Evolutionary conservation across 164 flowering plant genomes (phyloP).

Genomic region (Pachysandra terminalis): DNA sequence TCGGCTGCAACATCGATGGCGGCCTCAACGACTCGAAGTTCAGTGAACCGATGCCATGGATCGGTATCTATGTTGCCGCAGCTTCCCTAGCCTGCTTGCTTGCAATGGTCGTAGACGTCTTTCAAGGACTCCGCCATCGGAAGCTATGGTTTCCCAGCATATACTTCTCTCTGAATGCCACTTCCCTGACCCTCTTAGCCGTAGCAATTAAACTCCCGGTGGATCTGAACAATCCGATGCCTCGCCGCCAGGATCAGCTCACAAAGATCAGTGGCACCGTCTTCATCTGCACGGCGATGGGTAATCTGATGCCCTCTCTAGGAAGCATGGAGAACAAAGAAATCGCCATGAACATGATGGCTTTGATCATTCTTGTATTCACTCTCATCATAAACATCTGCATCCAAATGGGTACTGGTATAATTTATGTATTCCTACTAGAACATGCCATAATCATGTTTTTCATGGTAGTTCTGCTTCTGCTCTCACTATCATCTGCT

Average conservation of each 20-base stretch:
- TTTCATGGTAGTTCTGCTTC: constrained; percentile 42
- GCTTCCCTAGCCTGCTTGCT: constrained; percentile 49
- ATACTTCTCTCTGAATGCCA: constrained; percentile 56
- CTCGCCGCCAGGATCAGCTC: constrained; percentile 46
- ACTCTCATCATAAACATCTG: constrained; percentile 48
- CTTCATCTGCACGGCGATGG: constrained; percentile 50
- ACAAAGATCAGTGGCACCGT: constrained; percentile 55
- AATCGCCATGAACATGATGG: constrained; percentile 38
- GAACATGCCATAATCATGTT: constrained; percentile 41
- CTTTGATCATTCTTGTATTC: constrained; percentile 52
- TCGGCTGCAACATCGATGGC: constrained; percentile 42
- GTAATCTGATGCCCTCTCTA: constrained; percentile 58
- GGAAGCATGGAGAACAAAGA: constrained; percentile 46
- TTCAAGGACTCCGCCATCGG: constrained; percentile 27
- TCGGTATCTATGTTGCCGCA: constrained; percentile 51
- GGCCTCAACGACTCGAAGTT: constrained; percentile 40
- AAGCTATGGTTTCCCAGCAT: constrained; percentile 63
- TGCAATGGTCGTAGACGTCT: constrained; percentile 47
- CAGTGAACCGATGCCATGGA: constrained; percentile 64
- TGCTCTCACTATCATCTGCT: constrained; percentile 33
- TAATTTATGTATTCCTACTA: constrained; percentile 35
- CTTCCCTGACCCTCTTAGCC: constrained; percentile 44
- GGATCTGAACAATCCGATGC: constrained; percentile 66
- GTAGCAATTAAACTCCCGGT: constrained; percentile 52
- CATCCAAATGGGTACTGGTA: constrained; percentile 55